phyloP scores from a whole-genome alignment of 2,329 filamentous ascomycete species.

The Trichoderma lentiforme region DNA sequence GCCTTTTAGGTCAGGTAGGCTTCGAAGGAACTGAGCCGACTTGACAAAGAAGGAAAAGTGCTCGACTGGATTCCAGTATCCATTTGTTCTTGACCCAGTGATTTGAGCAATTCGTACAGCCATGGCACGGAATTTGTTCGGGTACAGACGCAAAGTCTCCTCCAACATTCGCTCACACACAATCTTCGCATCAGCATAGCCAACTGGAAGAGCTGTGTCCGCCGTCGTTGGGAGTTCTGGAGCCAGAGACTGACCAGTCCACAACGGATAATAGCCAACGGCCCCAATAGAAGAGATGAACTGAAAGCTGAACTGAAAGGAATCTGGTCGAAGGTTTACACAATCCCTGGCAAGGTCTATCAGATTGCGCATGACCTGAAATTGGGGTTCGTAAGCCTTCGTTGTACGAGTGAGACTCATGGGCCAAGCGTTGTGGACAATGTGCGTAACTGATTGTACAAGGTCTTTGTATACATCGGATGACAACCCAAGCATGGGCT shows the following conservation, averaged over 20 bases:
- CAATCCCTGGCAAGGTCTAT: constrained; percentile 42
- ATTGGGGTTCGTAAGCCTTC: constrained; percentile 43
- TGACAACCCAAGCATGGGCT: constrained; percentile 41
- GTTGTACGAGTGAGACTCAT: constrained; percentile 36
- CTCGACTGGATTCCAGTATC: constrained; percentile 54
- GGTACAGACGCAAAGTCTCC: constrained; percentile 44
- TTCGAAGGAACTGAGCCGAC: constrained; percentile 43
- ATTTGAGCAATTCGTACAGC: constrained; percentile 50
- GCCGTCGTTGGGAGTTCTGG: constrained; percentile 43
- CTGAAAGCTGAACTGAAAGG: constrained; percentile 34
- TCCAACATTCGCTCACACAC: constrained; percentile 50
- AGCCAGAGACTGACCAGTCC: constrained; percentile 30
- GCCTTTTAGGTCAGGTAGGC: constrained; percentile 41
- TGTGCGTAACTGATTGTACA: constrained; percentile 41
- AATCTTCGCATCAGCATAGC: constrained; percentile 53
- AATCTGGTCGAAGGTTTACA: constrained; percentile 19
- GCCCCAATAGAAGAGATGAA: constrained; percentile 42
- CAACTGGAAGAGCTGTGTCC: constrained; percentile 40
- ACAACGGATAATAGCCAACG: constrained; percentile 32
- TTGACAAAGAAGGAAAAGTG: constrained; percentile 50
- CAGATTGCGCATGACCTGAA: constrained; percentile 45
- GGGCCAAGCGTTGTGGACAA: constrained; percentile 51
- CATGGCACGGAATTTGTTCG: constrained; percentile 42
- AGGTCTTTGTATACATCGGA: constrained; percentile 37
- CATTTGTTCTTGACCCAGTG: constrained; percentile 45